A percentile compares a stretch with the other conserved stretches of the same genome.
phyloP scores from a whole-genome alignment of 768 basidiomycete genomes.

The Auricularia sp. region DNA sequence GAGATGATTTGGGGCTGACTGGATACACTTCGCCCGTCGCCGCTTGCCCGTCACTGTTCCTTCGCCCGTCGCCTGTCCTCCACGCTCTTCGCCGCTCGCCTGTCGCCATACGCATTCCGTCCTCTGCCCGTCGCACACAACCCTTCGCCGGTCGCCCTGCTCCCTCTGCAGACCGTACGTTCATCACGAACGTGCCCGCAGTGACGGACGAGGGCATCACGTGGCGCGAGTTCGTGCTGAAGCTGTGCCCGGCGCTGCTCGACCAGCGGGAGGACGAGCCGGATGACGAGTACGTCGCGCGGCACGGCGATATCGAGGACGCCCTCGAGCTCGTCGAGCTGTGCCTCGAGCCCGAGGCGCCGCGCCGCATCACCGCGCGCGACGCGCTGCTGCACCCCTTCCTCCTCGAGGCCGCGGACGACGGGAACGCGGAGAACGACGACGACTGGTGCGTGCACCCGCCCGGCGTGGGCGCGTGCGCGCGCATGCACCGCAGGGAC shows the following conservation, averaged over 20 bases:
- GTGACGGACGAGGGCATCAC: constrained; percentile 54
- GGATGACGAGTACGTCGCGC: constrained; percentile 23
- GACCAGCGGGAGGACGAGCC: constrained; percentile 8
- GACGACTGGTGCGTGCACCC: constrained; percentile 64
- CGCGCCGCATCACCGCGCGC: constrained; percentile 65
- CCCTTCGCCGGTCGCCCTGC: too few relatives aligned
- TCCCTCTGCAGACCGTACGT: constrained; percentile 82
- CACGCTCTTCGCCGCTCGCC: too few relatives aligned
- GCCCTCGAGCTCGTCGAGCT: constrained; percentile 70
- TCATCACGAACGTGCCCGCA: constrained; percentile 82
- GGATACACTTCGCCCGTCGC: too few relatives aligned
- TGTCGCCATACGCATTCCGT: too few relatives aligned
- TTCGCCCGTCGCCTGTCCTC: too few relatives aligned
- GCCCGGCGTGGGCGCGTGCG: constrained; percentile 59
- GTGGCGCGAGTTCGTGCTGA: constrained; percentile 68
- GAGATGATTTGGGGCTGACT: too few relatives aligned
- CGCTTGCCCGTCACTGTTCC: too few relatives aligned
- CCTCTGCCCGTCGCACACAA: too few relatives aligned
- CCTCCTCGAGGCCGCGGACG: constrained; percentile 24
- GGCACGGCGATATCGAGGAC: constrained; percentile 47
- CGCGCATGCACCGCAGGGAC: constrained; percentile 49
- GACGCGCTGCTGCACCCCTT: constrained; percentile 75
- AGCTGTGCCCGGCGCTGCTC: constrained; percentile 59
- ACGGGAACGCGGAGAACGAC: constrained; percentile 27
- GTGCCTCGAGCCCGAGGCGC: constrained; percentile 68